Evolutionary conservation across 768 basidiomycete genomes (phyloP).

Genomic region (Pisolithus tinctorius): DNA sequence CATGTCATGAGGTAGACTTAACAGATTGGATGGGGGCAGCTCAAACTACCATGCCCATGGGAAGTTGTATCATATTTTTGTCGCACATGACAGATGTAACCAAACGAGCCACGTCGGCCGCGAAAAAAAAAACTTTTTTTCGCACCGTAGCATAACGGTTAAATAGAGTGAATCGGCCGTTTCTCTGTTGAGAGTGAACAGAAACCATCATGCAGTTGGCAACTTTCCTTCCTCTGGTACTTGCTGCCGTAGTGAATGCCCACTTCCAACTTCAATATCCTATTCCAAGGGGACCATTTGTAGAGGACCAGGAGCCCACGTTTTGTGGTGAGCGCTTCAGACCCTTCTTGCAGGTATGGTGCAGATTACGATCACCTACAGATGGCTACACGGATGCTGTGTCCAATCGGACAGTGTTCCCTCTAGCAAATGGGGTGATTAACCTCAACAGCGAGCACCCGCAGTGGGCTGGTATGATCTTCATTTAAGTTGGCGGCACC

Average conservation of each 20-base stretch:
- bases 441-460: conserved; percentile 61
- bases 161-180: no score
- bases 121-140: neutral
- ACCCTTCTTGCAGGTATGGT: neutral
- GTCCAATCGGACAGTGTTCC: conserved; percentile 61
- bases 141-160: neutral
- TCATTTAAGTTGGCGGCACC: neutral
- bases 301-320: conserved; percentile 45
- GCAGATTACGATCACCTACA: conserved; percentile 19
- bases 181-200: neutral
- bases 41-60: no score
- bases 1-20: no score
- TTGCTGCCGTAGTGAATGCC: conserved; percentile 44
- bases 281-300: conserved; percentile 62
- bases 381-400: conserved; percentile 55
- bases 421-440: conserved; percentile 56
- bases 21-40: no score
- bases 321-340: conserved; percentile 56
- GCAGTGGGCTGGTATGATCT: conserved; percentile 43
- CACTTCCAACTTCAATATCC: conserved; percentile 84
- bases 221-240: conserved; percentile 29
- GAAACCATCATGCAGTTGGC: conserved; percentile 27
- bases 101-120: neutral
- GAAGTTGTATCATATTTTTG: neutral
- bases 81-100: neutral